These are phyloP conservation scores for Alternaria rosae DNA, from an alignment of 2,329 filamentous ascomycete genomes.

Conservation along the genomic window DNA sequence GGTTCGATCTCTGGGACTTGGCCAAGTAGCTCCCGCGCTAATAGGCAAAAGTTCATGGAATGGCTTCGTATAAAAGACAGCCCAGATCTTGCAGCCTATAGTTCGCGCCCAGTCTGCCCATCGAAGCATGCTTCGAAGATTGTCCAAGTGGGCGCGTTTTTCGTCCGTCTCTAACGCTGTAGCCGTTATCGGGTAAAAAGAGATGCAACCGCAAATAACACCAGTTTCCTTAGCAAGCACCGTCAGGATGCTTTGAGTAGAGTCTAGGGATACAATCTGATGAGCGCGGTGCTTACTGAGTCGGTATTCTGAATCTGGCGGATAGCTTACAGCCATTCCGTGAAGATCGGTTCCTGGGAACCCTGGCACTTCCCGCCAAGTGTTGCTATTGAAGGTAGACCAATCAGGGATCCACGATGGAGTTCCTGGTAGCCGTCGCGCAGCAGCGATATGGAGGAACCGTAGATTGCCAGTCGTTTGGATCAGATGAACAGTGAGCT, in stretches of 20 bases:
- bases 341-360: not conserved
- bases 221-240: not conserved
- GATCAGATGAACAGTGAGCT: not conserved
- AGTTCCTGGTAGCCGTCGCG: not conserved
- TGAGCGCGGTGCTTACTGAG: not conserved
- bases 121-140: not conserved
- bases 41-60: no score
- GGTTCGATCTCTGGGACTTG: not conserved
- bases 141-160: not conserved
- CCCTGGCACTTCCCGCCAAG: not conserved
- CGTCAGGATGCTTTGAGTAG: not conserved
- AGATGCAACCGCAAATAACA: not conserved
- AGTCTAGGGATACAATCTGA: not conserved
- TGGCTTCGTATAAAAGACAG: not conserved
- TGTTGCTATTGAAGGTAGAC: not conserved
- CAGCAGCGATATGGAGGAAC: not conserved
- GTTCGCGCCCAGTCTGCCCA: not conserved
- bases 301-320: not conserved
- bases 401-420: not conserved
- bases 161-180: not conserved
- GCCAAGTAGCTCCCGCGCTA: not conserved
- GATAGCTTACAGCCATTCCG: not conserved
- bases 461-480: not conserved
- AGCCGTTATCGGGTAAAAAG: fast-evolving
- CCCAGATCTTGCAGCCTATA: not conserved